Conservation (phyloP, 2,329 filamentous ascomycete species). For the Fusarium sp. region DNA sequence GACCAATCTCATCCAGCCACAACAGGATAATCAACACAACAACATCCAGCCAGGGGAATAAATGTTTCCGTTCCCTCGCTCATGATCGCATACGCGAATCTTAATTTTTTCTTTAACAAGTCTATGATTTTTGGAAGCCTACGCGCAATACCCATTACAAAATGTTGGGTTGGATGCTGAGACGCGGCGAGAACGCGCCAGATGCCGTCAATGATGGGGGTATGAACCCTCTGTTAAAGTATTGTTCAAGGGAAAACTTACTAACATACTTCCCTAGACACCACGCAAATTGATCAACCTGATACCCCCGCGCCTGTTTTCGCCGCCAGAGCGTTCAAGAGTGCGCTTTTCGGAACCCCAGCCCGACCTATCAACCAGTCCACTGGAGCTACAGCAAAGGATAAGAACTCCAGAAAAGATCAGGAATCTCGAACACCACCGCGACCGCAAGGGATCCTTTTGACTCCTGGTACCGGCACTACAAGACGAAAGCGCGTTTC, state of each 20-base stretch:
- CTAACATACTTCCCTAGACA: slow-evolving; percentile 50
- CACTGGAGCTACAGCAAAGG: slow-evolving; percentile 37
- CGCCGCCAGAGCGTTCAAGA: slow-evolving; percentile 73
- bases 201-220: slow-evolving; percentile 50
- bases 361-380: slow-evolving; percentile 54
- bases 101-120: neutral
- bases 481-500: slow-evolving; percentile 74
- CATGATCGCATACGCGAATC: slow-evolving; percentile 34
- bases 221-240: slow-evolving; percentile 30
- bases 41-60: slow-evolving; percentile 8
- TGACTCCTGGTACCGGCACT: slow-evolving; percentile 73
- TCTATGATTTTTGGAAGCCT: neutral
- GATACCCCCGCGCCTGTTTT: slow-evolving; percentile 77
- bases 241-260: neutral
- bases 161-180: slow-evolving; percentile 73
- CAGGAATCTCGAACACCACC: slow-evolving; percentile 59
- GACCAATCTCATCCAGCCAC: slow-evolving; percentile 30
- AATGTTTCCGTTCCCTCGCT: slow-evolving; percentile 25
- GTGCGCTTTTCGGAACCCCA: slow-evolving; percentile 72
- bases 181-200: slow-evolving; percentile 57
- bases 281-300: slow-evolving; percentile 66
- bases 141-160: slow-evolving; percentile 24
- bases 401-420: slow-evolving; percentile 42
- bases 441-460: slow-evolving; percentile 69
- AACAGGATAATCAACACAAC: slow-evolving; percentile 19